Conservation (phyloP, 805 yeast genomes). For the Priceomyces melissophilus region DNA sequence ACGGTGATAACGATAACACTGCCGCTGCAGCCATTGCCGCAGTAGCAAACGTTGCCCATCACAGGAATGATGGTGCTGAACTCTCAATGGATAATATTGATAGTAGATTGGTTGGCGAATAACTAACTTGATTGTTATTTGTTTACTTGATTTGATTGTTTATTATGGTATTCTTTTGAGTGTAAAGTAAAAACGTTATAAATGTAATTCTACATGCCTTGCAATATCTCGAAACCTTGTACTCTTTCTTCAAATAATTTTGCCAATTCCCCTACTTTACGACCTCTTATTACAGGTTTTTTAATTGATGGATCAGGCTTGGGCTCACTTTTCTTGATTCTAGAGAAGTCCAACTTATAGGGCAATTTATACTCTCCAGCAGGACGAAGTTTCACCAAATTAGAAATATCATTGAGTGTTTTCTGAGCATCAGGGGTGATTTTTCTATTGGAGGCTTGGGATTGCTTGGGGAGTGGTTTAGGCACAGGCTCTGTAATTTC, state of each 20-base stretch:
- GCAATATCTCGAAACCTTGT: slow-evolving; percentile 35
- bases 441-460: not conserved
- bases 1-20: slow-evolving; percentile 21
- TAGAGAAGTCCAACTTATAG: slow-evolving; percentile 4
- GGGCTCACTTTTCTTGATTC: not conserved
- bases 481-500: not conserved
- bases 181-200: slow-evolving; percentile 5
- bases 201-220: slow-evolving; percentile 16
- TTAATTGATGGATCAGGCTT: not conserved
- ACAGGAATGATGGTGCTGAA: slow-evolving; percentile 24
- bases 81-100: slow-evolving; percentile 44
- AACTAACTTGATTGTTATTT: slow-evolving; percentile 2
- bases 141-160: slow-evolving; percentile 3
- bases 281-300: slow-evolving; percentile 48
- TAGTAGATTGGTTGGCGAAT: slow-evolving; percentile 43
- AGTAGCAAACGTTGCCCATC: slow-evolving; percentile 29
- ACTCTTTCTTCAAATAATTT: slow-evolving; percentile 60
- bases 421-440: not conserved
- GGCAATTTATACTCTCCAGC: slow-evolving; percentile 3
- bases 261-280: slow-evolving; percentile 62
- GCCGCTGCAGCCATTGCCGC: slow-evolving; percentile 43
- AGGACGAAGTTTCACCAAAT: slow-evolving; percentile 2
- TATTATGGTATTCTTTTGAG: not conserved
- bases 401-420: slow-evolving; percentile 1
- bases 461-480: no score